Evolutionary conservation across 169 alveolate genomes (phyloP).

Genomic region (Eimeria sp.): DNA sequence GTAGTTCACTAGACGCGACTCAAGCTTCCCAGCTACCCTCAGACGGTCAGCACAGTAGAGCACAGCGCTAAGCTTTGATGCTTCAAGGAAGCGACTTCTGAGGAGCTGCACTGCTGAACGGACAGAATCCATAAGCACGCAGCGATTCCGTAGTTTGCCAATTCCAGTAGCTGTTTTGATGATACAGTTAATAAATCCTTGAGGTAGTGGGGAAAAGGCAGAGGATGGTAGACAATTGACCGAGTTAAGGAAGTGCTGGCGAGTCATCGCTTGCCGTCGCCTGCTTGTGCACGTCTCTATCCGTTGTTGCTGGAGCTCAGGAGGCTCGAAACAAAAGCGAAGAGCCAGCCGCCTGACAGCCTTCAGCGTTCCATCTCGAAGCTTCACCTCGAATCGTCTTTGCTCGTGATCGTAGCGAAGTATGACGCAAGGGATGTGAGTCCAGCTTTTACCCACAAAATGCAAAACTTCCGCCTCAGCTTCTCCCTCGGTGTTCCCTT

Average conservation of each 20-base stretch:
- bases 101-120: constrained; percentile 34
- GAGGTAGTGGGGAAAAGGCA: constrained; percentile 68
- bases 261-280: constrained; percentile 52
- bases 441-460: constrained; percentile 69
- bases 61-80: constrained; percentile 65
- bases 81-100: constrained; percentile 50
- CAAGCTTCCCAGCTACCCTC: constrained; percentile 52
- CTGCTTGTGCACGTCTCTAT: constrained; percentile 57
- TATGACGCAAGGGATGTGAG: constrained; percentile 47
- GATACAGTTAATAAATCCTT: constrained; percentile 2
- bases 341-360: constrained; percentile 64
- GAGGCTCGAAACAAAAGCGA: constrained; percentile 65
- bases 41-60: constrained; percentile 43
- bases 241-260: constrained; percentile 57
- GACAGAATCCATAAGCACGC: constrained; percentile 13
- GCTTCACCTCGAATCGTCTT: constrained; percentile 48
- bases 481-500: not conserved
- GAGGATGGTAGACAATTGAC: constrained; percentile 59
- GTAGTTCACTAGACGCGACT: not conserved
- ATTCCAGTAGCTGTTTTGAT: constrained; percentile 52
- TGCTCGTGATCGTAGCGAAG: constrained; percentile 38
- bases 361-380: constrained; percentile 69
- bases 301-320: constrained; percentile 62
- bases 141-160: constrained; percentile 28
- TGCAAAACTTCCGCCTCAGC: constrained; percentile 79